Evolutionary conservation across 1,284 basidiomycete species (phyloP), one percentile per base, ranked within the genome.

Genomic region (Dichomitus squalens): DNA sequence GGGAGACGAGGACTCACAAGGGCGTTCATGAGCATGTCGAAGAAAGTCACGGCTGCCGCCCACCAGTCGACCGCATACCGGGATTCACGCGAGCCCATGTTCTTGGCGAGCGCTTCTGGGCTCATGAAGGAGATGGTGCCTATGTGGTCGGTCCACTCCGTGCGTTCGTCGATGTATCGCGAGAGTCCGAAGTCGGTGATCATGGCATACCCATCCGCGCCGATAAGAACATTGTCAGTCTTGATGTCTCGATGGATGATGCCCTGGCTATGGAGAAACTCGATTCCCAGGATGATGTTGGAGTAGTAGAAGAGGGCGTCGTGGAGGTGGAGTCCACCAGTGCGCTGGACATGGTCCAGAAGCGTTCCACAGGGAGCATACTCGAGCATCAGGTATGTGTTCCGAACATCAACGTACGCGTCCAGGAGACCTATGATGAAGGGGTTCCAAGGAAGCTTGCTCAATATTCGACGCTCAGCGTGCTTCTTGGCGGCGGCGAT

Each of bases 171-270:
- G 70, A 61, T 79, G 38, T 79, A 75, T 61, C 83, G 84, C 2
- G 84, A 81, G 39, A 82, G 69, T 7, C 90, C 90, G 70, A 93
- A 90, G 70, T 93, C 91, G 8, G 83, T 84, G 23, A 93, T 78
- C 71, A 84, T 83, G 66, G 92, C 70, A 66, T 86, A 86, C 18
- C 84, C 83, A 59, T 84, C 79, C 2, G 72, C 66, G 47, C 79
- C 81, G 51, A 95, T 76, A 33, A 95, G 78, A 55, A 95, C 87
- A 65, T 95, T 95, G 65, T 87, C 88, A 8, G 91, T 90, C 70
- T 95, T 94, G 65, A 95, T 79, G 69, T 95, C 91, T n/a, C 90
- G 81, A 71, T 95, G 93, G 4, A 90, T 84, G 62, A 94, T 84
- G 56, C 85, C 86, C 61, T 88, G 80, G 34, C 72, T 76, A 66